Evolutionary conservation across 768 basidiomycete species (phyloP).

Genomic region (Hypsizygus marmoreus): DNA sequence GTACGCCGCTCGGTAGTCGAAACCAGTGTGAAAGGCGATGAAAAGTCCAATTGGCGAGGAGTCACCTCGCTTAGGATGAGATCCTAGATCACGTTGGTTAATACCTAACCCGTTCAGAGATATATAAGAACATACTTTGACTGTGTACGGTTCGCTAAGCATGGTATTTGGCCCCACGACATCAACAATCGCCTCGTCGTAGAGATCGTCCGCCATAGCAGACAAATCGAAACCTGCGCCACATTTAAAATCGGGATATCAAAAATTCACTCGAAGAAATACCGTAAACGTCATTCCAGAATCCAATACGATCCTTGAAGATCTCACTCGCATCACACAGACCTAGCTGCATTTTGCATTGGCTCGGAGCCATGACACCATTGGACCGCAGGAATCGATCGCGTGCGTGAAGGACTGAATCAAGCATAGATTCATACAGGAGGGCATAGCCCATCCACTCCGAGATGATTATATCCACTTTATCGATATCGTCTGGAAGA

Average conservation of each 20-base stretch:
- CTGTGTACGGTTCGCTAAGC: slow-evolving; percentile 57
- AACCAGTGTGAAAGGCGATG: slow-evolving; percentile 74
- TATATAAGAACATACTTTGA: slow-evolving; percentile 58
- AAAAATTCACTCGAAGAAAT: slow-evolving; percentile 17
- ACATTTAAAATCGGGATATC: background rate
- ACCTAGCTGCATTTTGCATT: slow-evolving; percentile 82
- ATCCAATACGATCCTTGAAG: slow-evolving; percentile 79
- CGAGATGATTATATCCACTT: slow-evolving; percentile 93
- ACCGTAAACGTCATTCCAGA: slow-evolving; percentile 95
- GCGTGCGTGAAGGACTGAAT: slow-evolving; percentile 87
- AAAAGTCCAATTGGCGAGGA: slow-evolving; percentile 76
- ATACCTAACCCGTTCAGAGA: background rate
- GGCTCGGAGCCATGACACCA: slow-evolving; percentile 90
- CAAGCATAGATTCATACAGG: slow-evolving; percentile 96
- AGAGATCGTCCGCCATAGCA: slow-evolving; percentile 74
- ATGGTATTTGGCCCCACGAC: slow-evolving; percentile 68
- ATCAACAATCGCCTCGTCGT: slow-evolving; percentile 84
- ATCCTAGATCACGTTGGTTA: slow-evolving; percentile 51
- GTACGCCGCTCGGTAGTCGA: slow-evolving; percentile 60
- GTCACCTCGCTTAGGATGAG: slow-evolving; percentile 68
- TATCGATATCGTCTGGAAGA: slow-evolving; percentile 67
- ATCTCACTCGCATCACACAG: slow-evolving; percentile 78
- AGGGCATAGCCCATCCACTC: slow-evolving; percentile 98
- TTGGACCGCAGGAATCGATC: slow-evolving; percentile 79
- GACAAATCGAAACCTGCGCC: slow-evolving; percentile 82